A percentile compares a stretch with the other conserved stretches of the same genome.
Evolutionary conservation across 2,329 filamentous ascomycete genomes (phyloP).

Genomic region (Pseudogymnoascus sp.): DNA sequence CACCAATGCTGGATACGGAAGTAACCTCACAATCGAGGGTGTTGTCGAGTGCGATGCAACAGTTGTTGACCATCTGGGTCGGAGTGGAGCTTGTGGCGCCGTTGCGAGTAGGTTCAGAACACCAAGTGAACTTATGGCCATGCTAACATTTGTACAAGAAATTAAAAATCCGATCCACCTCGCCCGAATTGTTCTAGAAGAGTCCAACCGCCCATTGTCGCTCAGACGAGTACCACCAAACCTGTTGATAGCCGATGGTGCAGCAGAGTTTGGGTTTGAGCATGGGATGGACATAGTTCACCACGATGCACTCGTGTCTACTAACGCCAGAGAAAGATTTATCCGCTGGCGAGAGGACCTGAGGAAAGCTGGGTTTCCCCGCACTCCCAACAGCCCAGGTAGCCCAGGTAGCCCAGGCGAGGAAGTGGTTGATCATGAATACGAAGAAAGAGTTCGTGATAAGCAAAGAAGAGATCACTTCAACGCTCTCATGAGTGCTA

Average conservation of each 20-base stretch:
- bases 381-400: constrained; percentile 24
- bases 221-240: constrained; percentile 88
- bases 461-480: constrained; percentile 41
- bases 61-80: constrained; percentile 81
- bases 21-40: constrained; percentile 86
- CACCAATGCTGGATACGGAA: constrained; percentile 93
- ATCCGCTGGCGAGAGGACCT: constrained; percentile 72
- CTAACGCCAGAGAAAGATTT: constrained; percentile 71
- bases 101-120: constrained; percentile 65
- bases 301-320: constrained; percentile 73
- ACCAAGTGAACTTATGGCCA: constrained; percentile 15
- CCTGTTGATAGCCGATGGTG: constrained; percentile 78
- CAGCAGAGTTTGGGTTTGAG: constrained; percentile 76
- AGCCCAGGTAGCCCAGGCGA: constrained; percentile 22
- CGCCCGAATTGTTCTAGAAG: constrained; percentile 75
- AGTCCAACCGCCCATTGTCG: constrained; percentile 68
- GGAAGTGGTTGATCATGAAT: constrained; percentile 20
- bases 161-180: constrained; percentile 89
- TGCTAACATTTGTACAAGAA: constrained; percentile 45
- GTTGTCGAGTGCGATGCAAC: constrained; percentile 92
- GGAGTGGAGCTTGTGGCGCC: constrained; percentile 89
- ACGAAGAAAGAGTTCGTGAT: constrained; percentile 25
- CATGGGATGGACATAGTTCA: constrained; percentile 68
- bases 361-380: constrained; percentile 48
- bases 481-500: constrained; percentile 48